Evolutionary conservation across 169 alveolate species (phyloP), one percentile per base, ranked within the genome.

Genomic region (Eimeria mitis): DNA sequence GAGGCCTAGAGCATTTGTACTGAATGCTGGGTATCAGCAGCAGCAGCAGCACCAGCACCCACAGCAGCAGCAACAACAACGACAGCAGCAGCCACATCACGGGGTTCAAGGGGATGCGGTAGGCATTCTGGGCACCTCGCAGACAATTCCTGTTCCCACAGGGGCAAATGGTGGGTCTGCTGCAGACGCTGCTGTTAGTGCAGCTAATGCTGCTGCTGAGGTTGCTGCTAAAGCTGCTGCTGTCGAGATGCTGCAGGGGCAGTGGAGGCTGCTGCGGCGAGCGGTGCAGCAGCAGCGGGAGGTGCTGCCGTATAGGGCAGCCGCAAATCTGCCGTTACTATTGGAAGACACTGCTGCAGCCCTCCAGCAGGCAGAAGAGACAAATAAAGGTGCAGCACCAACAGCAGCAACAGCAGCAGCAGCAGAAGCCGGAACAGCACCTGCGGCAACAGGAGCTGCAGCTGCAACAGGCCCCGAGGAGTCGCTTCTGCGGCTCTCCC

Each of bases 231-330:
- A 13, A 7, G 63, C 61, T 76, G 65, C 34, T 31, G 88, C 73
- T n/a, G 76, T 37, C 7, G 73, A 52, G 78, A 21, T 68, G 54
- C 23, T 84, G 76, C 78, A 84, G 76, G 71, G 52, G 42, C 76
- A 31, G 34, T 84, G 91, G 91, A 54, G 91, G 49, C 73, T 84
- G 91, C 76, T 84, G 76, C 91, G 91, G 49, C 91, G 78, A 37
- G 91, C 56, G 21, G 91, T 71, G 59, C 63, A 84, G 71, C 91
- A 84, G 91, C 91, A 84, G 42, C 76, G 76, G 21, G 52, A 56
- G 91, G 44, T 59, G 91, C 91, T 84, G 78, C 76, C 91, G 34
- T 47, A 34, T 28, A 54, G 68, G 16, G 91, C 71, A 28, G 76
- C 91, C 56, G 76, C 73, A 34, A 65, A 84, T n/a, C 71, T 84